A percentile compares a stretch with the other conserved stretches of the same genome.
Evolutionary conservation across 2,329 filamentous ascomycete species (phyloP).

Genomic region (Massarina eburnea): DNA sequence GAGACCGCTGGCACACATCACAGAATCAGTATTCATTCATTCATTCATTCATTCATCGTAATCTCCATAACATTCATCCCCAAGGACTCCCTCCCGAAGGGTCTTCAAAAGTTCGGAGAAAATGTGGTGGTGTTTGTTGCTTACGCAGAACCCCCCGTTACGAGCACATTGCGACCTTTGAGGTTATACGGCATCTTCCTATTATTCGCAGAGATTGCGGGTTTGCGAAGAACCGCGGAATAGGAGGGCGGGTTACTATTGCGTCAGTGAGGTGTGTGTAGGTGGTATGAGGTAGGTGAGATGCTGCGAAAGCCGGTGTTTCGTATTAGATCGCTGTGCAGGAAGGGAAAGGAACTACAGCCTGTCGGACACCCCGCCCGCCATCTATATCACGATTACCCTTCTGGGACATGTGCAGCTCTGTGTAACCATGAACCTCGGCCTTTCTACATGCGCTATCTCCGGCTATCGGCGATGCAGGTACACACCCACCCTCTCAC

Average conservation of each 20-base stretch:
- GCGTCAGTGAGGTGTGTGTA: too few relatives aligned
- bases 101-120: too few relatives aligned
- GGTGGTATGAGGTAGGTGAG: too few relatives aligned
- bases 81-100: too few relatives aligned
- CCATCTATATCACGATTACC: not conserved
- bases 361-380: not conserved
- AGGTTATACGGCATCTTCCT: slow-evolving; percentile 66
- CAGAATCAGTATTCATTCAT: not conserved
- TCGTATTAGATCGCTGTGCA: too few relatives aligned
- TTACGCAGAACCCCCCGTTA: slow-evolving; percentile 66
- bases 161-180: slow-evolving; percentile 62
- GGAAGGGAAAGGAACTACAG: too few relatives aligned
- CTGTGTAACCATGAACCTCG: not conserved
- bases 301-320: too few relatives aligned
- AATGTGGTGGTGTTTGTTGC: too few relatives aligned
- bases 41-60: not conserved
- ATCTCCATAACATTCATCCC: too few relatives aligned
- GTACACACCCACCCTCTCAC: too few relatives aligned
- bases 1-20: slow-evolving; percentile 58
- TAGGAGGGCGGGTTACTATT: too few relatives aligned
- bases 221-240: too few relatives aligned
- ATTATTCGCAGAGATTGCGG: not conserved
- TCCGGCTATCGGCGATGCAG: not conserved
- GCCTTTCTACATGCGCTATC: not conserved
- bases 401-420: not conserved